Percentiles rank a stretch among this genome's conserved stretches.
Evolutionary conservation across 2,329 filamentous ascomycete species (phyloP).

Genomic region (Chaetomium olivaceum): DNA sequence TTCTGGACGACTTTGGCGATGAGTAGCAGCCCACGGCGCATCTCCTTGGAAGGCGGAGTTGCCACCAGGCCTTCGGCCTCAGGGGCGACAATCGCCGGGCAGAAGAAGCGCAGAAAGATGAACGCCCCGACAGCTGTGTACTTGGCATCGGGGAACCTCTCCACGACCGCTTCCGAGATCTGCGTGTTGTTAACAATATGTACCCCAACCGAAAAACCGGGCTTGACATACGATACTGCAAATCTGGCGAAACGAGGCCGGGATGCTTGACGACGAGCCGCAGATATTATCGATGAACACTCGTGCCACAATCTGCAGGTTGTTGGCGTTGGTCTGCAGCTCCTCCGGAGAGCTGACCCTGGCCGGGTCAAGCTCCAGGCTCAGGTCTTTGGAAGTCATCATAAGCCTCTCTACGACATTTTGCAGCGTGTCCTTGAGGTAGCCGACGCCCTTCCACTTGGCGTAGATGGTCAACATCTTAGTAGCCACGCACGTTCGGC

Average conservation of each 20-base stretch:
- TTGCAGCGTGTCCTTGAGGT: conserved; percentile 64
- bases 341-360: conserved; percentile 62
- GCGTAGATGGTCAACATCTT: conserved; percentile 72
- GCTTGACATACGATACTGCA: conserved; percentile 59
- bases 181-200: conserved; percentile 9
- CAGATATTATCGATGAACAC: conserved; percentile 73
- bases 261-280: conserved; percentile 61
- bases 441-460: conserved; percentile 68
- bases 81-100: conserved; percentile 69
- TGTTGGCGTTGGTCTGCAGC: conserved; percentile 64
- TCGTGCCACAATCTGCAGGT: conserved; percentile 66
- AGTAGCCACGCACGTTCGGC: conserved; percentile 69
- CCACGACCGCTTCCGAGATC: conserved; percentile 64
- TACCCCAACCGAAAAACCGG: neutral
- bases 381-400: conserved; percentile 65
- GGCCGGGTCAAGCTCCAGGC: conserved; percentile 67
- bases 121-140: conserved; percentile 72
- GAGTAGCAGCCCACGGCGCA: conserved; percentile 66
- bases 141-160: conserved; percentile 67
- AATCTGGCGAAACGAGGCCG: conserved; percentile 64
- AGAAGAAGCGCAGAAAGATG: conserved; percentile 71
- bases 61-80: conserved; percentile 67
- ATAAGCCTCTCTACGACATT: conserved; percentile 68
- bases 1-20: conserved; percentile 74
- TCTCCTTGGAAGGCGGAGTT: conserved; percentile 63